Evolutionary conservation across 2,329 filamentous ascomycete species (phyloP).

Genomic region (Apiospora saccharicola): DNA sequence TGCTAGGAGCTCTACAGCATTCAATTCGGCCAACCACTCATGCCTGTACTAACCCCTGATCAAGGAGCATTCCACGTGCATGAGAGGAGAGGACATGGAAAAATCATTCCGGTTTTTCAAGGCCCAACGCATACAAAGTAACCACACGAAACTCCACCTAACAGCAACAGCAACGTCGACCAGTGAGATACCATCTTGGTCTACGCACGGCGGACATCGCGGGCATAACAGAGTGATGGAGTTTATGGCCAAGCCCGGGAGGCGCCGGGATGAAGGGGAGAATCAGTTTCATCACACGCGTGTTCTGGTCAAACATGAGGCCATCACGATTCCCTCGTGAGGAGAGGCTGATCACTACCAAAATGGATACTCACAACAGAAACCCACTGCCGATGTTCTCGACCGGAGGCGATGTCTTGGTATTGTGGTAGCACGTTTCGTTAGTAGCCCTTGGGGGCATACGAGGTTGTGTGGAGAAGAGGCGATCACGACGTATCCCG

Average conservation of each 20-base stretch:
- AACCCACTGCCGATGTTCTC: not conserved
- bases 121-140: too few relatives aligned
- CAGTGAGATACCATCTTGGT: too few relatives aligned
- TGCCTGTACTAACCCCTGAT: not conserved
- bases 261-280: too few relatives aligned
- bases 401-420: not conserved
- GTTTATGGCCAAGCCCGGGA: too few relatives aligned
- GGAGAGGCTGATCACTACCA: not conserved
- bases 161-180: too few relatives aligned
- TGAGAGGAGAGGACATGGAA: not conserved
- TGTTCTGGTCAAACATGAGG: not conserved
- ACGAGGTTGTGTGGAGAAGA: constrained; percentile 1
- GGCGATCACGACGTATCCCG: not conserved
- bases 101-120: too few relatives aligned
- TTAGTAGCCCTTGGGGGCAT: not conserved
- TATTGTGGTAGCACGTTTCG: not conserved
- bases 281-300: not conserved
- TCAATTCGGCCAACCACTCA: not conserved
- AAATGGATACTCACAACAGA: not conserved
- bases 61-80: not conserved
- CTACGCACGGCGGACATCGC: too few relatives aligned
- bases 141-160: too few relatives aligned
- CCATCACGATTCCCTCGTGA: too few relatives aligned
- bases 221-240: not conserved
- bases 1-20: not conserved